Evolutionary conservation across 768 basidiomycete genomes (phyloP).

Genomic region (Coprinopsis cinerea): DNA sequence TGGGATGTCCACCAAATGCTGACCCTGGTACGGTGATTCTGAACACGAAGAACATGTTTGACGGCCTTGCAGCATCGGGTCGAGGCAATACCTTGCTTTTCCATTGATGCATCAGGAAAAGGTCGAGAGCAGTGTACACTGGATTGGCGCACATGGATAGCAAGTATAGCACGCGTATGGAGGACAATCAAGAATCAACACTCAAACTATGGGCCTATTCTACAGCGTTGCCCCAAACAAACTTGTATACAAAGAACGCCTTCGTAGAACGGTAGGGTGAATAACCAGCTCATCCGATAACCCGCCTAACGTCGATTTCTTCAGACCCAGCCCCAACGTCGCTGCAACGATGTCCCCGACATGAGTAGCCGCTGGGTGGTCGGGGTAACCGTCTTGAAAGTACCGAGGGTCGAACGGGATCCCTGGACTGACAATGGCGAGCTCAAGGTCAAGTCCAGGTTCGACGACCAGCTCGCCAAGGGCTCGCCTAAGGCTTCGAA

Average conservation of each 20-base stretch:
- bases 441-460: not conserved
- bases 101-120: too few species aligned
- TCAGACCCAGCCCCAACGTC: constrained; percentile 2
- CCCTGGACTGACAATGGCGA: not conserved
- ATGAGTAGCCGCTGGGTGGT: not conserved
- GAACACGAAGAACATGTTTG: too few species aligned
- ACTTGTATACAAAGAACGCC: not conserved
- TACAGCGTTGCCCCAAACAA: too few species aligned
- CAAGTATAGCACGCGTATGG: too few species aligned
- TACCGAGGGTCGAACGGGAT: not conserved
- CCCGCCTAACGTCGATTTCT: not conserved
- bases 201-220: too few species aligned
- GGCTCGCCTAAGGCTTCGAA: not conserved
- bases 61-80: too few species aligned
- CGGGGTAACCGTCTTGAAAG: not conserved
- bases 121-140: too few species aligned
- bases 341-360: not conserved
- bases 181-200: too few species aligned
- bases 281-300: not conserved
- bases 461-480: not conserved
- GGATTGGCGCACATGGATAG: too few species aligned
- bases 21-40: too few species aligned
- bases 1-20: too few species aligned
- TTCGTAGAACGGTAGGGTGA: not conserved
- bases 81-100: too few species aligned